Conservation (phyloP, 176 grass and related monocot genomes). For the Triticum monococcum region DNA sequence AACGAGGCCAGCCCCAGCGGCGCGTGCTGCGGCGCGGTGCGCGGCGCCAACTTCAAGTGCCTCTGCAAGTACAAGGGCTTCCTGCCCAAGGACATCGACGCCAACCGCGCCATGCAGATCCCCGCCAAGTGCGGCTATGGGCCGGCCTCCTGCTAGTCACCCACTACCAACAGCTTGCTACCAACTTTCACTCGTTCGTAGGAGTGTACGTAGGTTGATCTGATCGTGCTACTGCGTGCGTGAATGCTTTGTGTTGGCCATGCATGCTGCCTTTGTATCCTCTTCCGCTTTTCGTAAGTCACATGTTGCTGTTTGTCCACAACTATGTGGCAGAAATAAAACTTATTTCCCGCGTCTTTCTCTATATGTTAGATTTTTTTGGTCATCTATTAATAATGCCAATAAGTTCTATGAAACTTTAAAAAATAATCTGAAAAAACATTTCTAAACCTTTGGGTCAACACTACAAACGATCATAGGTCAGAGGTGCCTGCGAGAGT, state of each 20-base stretch:
- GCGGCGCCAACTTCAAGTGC: slow-evolving; percentile 24
- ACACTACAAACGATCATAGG: too few relatives aligned
- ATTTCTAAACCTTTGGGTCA: too few relatives aligned
- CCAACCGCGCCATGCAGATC: slow-evolving; percentile 30
- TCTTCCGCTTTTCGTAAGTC: background rate
- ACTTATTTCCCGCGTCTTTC: too few relatives aligned
- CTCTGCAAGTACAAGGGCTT: slow-evolving; percentile 17
- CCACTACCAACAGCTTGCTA: background rate
- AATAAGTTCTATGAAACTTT: too few relatives aligned
- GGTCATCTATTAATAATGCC: too few relatives aligned
- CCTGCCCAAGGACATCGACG: background rate
- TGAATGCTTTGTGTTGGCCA: background rate
- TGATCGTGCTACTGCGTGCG: background rate
- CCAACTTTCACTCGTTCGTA: background rate
- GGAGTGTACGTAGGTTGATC: background rate
- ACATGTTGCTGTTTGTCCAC: background rate
- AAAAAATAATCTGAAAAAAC: too few relatives aligned
- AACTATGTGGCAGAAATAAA: background rate
- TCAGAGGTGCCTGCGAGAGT: too few relatives aligned
- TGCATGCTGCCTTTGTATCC: background rate
- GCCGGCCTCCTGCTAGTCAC: background rate
- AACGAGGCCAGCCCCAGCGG: background rate
- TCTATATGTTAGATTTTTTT: too few relatives aligned
- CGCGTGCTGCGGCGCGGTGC: slow-evolving; percentile 43
- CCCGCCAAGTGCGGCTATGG: background rate